Base-by-base conservation (phyloP, 192 early-diverging fungal genomes). In the Podochytrium sp. region DNA sequence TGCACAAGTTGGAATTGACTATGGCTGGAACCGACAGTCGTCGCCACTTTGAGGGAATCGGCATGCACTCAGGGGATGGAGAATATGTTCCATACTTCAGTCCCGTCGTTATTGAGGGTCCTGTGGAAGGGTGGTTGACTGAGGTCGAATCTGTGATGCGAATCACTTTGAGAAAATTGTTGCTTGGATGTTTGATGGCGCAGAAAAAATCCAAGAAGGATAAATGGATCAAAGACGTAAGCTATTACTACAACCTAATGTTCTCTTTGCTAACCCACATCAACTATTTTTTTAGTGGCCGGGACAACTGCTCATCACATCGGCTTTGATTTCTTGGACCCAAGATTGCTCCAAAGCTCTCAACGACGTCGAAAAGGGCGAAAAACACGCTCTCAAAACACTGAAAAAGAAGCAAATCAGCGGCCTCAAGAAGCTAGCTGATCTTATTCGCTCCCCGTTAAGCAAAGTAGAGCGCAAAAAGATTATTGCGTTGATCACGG, bases 151-250 rank as follows among this genome's bases (percentile, higher is more conserved):
- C 75, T 6, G 79, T 67, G 35, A 88, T 88, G 87, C 71, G 83
- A 0, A 50, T 72, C 5, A 88, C 87, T 2, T 51, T 88, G n/a
- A 64, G 85, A 30, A 81, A 81, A 51, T 73, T 88, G 38, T 71
- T 88, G 23, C 52, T 83, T 59, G 83, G 85, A 16, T 82, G 80
- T 42, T 55, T 88, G 2, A 49, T 85, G 42, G 74, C 75, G 0
- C 66, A 84, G 71, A 87, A 88, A 65, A 88, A 88, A 67, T 78
- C 73, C 6, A 88, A 88, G 67, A 84, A 85, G 60, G 85, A 88
- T 61, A 88, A 88, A 65, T 88, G 87, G 87, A 76, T 88, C 18
- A 87, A 86, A 60, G 85, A 84, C 57, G n/a, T n/a, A n/a, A n/a
- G n/a, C n/a, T n/a, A n/a, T n/a, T n/a, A n/a, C n/a, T n/a, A n/a